Evolutionary conservation across 768 basidiomycete genomes (phyloP), one percentile per base, ranked within the genome.

Genomic region (Rhodotorula toruloides): DNA sequence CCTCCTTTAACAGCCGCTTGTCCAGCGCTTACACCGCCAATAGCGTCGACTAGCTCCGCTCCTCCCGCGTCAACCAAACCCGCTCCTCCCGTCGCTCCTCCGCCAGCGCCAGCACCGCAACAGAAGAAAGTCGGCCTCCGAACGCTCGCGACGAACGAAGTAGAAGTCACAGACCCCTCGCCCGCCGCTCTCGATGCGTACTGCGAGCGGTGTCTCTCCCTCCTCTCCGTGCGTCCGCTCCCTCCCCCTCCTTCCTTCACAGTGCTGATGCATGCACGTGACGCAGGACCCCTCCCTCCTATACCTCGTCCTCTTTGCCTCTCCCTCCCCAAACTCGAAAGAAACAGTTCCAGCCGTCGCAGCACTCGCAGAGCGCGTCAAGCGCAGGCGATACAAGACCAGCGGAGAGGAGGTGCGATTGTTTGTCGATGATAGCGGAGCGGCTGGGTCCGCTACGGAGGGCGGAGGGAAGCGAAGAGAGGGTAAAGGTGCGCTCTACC

Each of bases 351-450:
- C 49, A 8, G 57, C 54, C 21, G 37, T 67, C 14, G 60, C 61
- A 1, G 19, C 44, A 1, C 52, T 67, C 36, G 66, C 61, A 4
- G 66, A 67, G 44, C 27, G 29, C 31, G 60, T 67, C 42, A 62
- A 67, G 46, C 39, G 66, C 31, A 42, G 43, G 32, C 31, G 66
- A 12, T 62, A 62, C 56, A 67, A 67, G 39, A 16, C 31, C 13
- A 62, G 56, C 27, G 60, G 66, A 3, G 65, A 67, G 50, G 65
- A 67, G 49, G 32, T 67, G 48, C 32, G 32, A 29, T 8, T 61
- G 2, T 67, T 67, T 31, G 65, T 67, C 31, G 65, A 67, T n/a
- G 65, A 67, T 31, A 22, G 17, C 21, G 54, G 42, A 11, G 37
- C 40, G 27, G 47, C 27, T 29, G 12, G 8, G 10, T n/a, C 47